These are phyloP conservation scores for Penicillium sp. DNA, from an alignment of 2,329 filamentous ascomycete genomes.

Conservation along the genomic window DNA sequence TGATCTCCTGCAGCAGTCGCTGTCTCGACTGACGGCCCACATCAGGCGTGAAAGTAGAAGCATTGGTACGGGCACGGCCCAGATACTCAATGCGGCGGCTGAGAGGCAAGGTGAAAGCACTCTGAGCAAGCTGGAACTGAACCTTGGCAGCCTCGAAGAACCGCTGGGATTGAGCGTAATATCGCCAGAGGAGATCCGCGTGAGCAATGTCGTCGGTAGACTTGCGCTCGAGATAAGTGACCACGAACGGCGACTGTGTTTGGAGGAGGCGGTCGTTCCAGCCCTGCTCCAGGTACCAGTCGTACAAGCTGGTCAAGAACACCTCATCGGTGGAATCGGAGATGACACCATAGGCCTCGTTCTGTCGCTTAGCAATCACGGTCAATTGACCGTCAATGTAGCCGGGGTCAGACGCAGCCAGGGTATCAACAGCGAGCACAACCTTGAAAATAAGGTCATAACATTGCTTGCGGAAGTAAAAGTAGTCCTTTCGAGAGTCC, in stretches of 20 bases:
- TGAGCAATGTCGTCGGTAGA: slow-evolving; percentile 70
- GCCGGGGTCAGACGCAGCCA: slow-evolving; percentile 66
- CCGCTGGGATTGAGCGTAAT: slow-evolving; percentile 78
- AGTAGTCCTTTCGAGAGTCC: slow-evolving; percentile 68
- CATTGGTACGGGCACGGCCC: slow-evolving; percentile 86
- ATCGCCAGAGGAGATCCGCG: slow-evolving; percentile 88
- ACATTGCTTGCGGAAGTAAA: slow-evolving; percentile 69
- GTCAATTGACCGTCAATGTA: slow-evolving; percentile 75
- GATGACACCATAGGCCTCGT: slow-evolving; percentile 88
- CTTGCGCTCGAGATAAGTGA: slow-evolving; percentile 78
- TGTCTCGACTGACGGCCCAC: slow-evolving; percentile 79
- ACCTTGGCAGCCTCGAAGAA: slow-evolving; percentile 87
- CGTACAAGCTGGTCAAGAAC: slow-evolving; percentile 94
- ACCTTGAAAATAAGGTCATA: slow-evolving; percentile 87
- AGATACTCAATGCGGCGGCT: slow-evolving; percentile 86
- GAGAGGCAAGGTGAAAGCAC: slow-evolving; percentile 74
- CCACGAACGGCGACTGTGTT: slow-evolving; percentile 79
- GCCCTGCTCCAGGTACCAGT: slow-evolving; percentile 88
- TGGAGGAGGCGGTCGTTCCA: slow-evolving; percentile 83
- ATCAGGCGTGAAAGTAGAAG: slow-evolving; percentile 75
- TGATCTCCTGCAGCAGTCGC: slow-evolving; percentile 77
- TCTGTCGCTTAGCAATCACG: slow-evolving; percentile 70
- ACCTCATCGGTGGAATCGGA: slow-evolving; percentile 86
- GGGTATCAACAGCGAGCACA: slow-evolving; percentile 71
- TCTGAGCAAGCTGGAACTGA: slow-evolving; percentile 78